Conservation (phyloP, 2,329 filamentous ascomycete species). For the Ceratocystis variospora region DNA sequence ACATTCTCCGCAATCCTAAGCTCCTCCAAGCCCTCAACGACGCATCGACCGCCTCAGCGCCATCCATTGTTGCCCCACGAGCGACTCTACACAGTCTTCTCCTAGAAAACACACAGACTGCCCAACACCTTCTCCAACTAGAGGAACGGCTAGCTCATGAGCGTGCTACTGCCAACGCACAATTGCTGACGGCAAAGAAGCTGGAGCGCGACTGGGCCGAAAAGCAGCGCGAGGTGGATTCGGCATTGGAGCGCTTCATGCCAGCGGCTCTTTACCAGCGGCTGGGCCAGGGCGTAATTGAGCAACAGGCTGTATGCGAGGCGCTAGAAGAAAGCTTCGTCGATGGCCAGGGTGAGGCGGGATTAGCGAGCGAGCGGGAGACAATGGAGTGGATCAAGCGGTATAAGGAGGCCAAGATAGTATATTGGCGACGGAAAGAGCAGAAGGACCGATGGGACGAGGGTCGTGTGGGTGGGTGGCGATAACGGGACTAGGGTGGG, state of each 20-base stretch:
- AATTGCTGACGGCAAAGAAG: constrained; percentile 68
- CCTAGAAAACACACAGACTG: constrained; percentile 56
- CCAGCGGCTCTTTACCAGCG: constrained; percentile 77
- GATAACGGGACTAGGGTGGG: constrained; percentile 31
- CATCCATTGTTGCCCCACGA: constrained; percentile 53
- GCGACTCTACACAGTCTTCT: constrained; percentile 51
- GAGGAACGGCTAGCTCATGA: constrained; percentile 45
- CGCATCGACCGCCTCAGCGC: constrained; percentile 52
- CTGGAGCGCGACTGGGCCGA: constrained; percentile 85
- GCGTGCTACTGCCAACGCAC: constrained; percentile 61
- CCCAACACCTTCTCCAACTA: constrained; percentile 45
- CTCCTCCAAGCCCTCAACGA: constrained; percentile 65
- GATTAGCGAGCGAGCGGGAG: constrained; percentile 60
- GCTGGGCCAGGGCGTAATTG: constrained; percentile 58
- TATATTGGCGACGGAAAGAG: constrained; percentile 69
- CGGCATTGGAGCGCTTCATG: constrained; percentile 68
- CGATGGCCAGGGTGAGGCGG: constrained; percentile 36
- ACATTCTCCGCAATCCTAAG: constrained; percentile 48
- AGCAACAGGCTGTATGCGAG: constrained; percentile 68
- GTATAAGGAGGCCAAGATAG: constrained; percentile 65
- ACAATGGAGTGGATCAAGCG: constrained; percentile 70
- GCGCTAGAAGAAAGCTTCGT: constrained; percentile 90
- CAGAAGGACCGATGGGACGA: constrained; percentile 92
- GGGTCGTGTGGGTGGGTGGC: constrained; percentile 86
- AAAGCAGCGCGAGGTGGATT: constrained; percentile 81